A percentile compares a stretch with the other conserved stretches of the same genome.
Conservation (phyloP, 1,284 basidiomycete genomes). For the Serendipita sp. region DNA sequence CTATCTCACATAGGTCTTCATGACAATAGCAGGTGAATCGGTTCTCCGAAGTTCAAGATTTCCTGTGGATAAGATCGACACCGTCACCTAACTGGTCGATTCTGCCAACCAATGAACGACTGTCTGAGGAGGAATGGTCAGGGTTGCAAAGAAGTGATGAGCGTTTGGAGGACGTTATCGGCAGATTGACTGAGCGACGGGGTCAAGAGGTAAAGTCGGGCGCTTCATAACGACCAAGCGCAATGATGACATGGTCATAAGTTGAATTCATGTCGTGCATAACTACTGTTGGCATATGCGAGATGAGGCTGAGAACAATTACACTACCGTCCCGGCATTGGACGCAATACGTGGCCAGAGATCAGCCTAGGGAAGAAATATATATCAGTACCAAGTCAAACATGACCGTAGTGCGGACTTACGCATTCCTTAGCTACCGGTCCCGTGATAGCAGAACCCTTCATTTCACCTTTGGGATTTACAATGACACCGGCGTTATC, state of each 20-base stretch:
- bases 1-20: constrained; percentile 7
- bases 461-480: constrained; percentile 99
- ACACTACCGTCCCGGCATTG: constrained; percentile 95
- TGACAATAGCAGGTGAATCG: constrained; percentile 5
- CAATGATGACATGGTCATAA: neutral
- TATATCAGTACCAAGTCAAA: constrained; percentile 18
- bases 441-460: constrained; percentile 96
- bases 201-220: no score
- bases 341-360: constrained; percentile 99
- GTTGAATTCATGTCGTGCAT: neutral
- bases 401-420: constrained; percentile 22
- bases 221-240: no score
- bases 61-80: constrained; percentile 60
- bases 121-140: neutral
- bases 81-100: constrained; percentile 61
- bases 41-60: constrained; percentile 44
- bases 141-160: neutral
- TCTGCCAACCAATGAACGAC: constrained; percentile 13
- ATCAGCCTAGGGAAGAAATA: constrained; percentile 55
- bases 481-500: constrained; percentile 96
- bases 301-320: constrained; percentile 18
- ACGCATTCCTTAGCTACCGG: constrained; percentile 96
- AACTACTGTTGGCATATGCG: neutral
- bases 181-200: no score
- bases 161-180: no score